Evolutionary conservation across 2,329 filamentous ascomycete genomes (phyloP).

Genomic region (Orbilia quercus): DNA sequence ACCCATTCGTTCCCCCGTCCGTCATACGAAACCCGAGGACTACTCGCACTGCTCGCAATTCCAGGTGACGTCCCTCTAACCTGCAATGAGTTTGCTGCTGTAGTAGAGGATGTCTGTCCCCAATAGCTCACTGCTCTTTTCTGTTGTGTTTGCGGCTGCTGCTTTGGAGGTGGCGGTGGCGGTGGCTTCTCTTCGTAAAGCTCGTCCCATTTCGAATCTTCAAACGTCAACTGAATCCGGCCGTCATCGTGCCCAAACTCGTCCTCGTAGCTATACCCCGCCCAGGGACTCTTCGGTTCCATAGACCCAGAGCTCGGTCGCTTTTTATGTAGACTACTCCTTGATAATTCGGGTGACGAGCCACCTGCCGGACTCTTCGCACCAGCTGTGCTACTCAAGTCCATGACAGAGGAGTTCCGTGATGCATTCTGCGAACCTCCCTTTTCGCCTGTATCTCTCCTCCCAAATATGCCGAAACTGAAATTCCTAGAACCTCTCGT

Average conservation of each 20-base stretch:
- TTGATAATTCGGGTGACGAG: slow-evolving; percentile 31
- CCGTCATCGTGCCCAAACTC: slow-evolving; percentile 62
- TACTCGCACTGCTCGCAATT: slow-evolving; percentile 22
- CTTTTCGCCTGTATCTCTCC: slow-evolving; percentile 47
- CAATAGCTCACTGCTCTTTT: slow-evolving; percentile 52
- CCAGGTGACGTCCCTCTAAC: slow-evolving; percentile 38
- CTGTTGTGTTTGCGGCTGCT: slow-evolving; percentile 52
- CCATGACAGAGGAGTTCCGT: slow-evolving; percentile 42
- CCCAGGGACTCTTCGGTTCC: slow-evolving; percentile 41
- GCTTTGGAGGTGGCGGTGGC: slow-evolving; percentile 66
- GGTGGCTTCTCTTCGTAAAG: slow-evolving; percentile 61
- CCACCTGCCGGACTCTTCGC: slow-evolving; percentile 17
- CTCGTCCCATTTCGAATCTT: slow-evolving; percentile 61
- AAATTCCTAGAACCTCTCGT: slow-evolving; percentile 33
- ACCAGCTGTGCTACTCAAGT: slow-evolving; percentile 28
- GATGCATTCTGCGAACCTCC: slow-evolving; percentile 19
- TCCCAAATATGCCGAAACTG: slow-evolving; percentile 48
- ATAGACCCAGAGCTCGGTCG: slow-evolving; percentile 14
- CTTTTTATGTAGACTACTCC: slow-evolving; percentile 34
- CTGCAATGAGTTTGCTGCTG: slow-evolving; percentile 15
- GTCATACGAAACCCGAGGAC: slow-evolving; percentile 46
- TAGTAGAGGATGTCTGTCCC: slow-evolving; percentile 30
- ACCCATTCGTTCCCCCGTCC: slow-evolving; percentile 42
- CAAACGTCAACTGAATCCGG: slow-evolving; percentile 76
- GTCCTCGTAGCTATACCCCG: slow-evolving; percentile 62